phyloP scores from a whole-genome alignment of 116 monocot species.

The Dioscorea cayenensis region DNA sequence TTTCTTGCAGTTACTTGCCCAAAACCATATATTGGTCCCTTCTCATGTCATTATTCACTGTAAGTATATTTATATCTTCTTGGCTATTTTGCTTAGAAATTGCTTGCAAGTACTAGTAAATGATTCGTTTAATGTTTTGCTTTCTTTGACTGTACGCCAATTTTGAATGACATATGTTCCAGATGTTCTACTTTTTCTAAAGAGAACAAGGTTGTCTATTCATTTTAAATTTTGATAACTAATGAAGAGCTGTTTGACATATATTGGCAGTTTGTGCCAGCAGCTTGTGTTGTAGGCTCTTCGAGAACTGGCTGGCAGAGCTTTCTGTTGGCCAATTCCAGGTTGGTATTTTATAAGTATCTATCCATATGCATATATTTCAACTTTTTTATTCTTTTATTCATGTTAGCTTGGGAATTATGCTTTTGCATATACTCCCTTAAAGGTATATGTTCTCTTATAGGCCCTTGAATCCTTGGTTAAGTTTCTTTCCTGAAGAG shows the following conservation, averaged over 20 bases:
- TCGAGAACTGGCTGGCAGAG: conserved; percentile 68
- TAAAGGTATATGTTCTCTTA: neutral
- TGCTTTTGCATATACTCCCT: neutral
- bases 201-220: too few relatives aligned
- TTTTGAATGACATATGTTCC: too few relatives aligned
- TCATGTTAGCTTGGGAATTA: neutral
- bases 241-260: neutral
- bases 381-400: neutral
- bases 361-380: neutral
- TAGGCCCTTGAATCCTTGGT: neutral
- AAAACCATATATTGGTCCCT: conserved; percentile 76
- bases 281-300: conserved; percentile 71
- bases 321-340: conserved; percentile 40
- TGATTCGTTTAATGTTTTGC: too few relatives aligned
- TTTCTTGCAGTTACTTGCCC: conserved; percentile 47
- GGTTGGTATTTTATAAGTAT: conserved; percentile 23
- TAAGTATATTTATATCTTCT: conserved; percentile 27
- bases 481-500: neutral
- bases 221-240: neutral
- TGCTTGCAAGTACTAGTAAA: too few relatives aligned
- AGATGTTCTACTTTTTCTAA: too few relatives aligned
- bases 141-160: too few relatives aligned
- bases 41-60: conserved; percentile 86
- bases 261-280: conserved; percentile 65
- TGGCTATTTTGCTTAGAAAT: neutral